Conservation (phyloP, 768 basidiomycete species). For the Tephrocybe sp. region DNA sequence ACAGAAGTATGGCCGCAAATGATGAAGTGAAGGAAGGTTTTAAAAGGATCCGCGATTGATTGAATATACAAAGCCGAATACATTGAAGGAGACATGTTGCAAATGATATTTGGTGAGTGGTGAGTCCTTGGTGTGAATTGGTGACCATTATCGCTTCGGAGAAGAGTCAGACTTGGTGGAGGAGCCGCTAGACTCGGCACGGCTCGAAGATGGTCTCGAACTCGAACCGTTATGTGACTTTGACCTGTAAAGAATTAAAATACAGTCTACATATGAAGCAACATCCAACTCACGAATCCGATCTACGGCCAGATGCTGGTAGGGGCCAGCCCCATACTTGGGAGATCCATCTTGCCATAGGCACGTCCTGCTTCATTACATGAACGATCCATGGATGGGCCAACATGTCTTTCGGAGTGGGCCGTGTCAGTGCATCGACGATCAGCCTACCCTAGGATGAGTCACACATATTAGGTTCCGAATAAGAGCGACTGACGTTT, state of each 20-base stretch:
- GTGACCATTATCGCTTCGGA: conserved; percentile 9
- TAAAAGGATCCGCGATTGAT: conserved; percentile 6
- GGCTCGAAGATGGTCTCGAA: conserved; percentile 20
- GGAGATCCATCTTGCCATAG: conserved; percentile 87
- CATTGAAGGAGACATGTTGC: not conserved
- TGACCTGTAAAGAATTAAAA: conserved; percentile 8
- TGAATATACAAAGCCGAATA: conserved; percentile 2
- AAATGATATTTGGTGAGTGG: not conserved
- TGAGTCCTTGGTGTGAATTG: not conserved
- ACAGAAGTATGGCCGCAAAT: conserved; percentile 1
- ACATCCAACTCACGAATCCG: conserved; percentile 39
- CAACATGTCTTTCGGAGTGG: conserved; percentile 81
- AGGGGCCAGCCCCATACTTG: conserved; percentile 81
- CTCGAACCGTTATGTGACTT: conserved; percentile 28
- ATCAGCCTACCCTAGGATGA: conserved; percentile 29
- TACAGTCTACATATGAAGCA: not conserved
- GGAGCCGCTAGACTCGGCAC: conserved; percentile 13
- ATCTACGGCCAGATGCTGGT: conserved; percentile 32
- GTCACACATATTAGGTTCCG: not conserved
- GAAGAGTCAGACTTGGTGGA: conserved; percentile 14
- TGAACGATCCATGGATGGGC: conserved; percentile 79
- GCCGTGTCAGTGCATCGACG: conserved; percentile 64
- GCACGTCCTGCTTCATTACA: conserved; percentile 77
- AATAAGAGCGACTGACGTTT: conserved; percentile 55
- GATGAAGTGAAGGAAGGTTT: not conserved